Percentiles rank a stretch among this genome's conserved stretches.
Conservation (phyloP, 805 yeast species). For the Pichia scutulata region DNA sequence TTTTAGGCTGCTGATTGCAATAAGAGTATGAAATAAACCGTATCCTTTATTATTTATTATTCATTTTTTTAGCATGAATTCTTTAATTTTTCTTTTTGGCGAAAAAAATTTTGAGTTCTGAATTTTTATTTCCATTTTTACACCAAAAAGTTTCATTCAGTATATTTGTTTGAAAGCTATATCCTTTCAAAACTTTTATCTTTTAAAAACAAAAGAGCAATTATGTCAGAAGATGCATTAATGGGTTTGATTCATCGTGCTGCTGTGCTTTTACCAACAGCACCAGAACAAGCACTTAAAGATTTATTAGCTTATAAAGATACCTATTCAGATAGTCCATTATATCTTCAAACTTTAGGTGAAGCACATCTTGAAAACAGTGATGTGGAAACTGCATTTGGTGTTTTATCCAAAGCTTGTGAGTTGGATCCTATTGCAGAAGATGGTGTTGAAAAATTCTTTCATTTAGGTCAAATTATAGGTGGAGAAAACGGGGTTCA, state of each 20-base stretch:
- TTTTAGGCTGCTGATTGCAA: background rate
- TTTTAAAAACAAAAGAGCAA: background rate
- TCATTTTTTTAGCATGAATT: constrained; percentile 4
- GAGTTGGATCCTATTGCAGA: constrained; percentile 61
- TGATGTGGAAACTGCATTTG: constrained; percentile 70
- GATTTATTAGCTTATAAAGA: constrained; percentile 33
- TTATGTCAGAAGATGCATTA: constrained; percentile 6
- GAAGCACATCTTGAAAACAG: constrained; percentile 77
- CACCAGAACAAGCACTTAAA: constrained; percentile 48
- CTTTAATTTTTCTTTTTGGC: background rate
- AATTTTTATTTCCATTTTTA: background rate
- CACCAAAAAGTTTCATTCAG: background rate
- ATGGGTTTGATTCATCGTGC: constrained; percentile 28
- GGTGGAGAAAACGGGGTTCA: constrained; percentile 74
- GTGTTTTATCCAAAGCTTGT: constrained; percentile 50
- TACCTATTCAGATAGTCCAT: constrained; percentile 35
- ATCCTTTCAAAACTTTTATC: background rate
- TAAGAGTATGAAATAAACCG: background rate
- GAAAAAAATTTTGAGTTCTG: background rate
- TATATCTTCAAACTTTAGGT: constrained; percentile 51
- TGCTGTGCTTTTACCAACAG: constrained; percentile 34
- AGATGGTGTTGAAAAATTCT: constrained; percentile 70
- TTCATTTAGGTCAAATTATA: constrained; percentile 83
- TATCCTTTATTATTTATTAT: background rate
- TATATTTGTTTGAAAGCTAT: background rate